These are phyloP conservation scores for Allium fistulosum DNA, from an alignment of 106 monocot genomes.

Conservation along the genomic window DNA sequence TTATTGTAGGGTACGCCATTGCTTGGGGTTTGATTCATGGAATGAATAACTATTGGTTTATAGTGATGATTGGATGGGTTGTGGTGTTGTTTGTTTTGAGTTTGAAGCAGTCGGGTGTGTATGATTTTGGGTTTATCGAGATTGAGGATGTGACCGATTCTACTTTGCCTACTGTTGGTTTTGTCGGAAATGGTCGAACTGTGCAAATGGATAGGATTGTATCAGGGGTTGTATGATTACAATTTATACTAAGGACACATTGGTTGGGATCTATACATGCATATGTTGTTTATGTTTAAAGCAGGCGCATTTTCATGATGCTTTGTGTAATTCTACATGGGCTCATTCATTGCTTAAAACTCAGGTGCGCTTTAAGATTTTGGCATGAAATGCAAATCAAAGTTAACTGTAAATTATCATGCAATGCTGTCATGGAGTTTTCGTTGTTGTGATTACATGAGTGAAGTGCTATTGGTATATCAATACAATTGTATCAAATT, in stretches of 20 bases:
- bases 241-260: not conserved
- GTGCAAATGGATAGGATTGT: conserved; percentile 32
- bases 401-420: too few species aligned
- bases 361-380: too few species aligned
- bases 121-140: conserved; percentile 72
- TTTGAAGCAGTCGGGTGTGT: conserved; percentile 64
- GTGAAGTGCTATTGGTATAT: too few species aligned
- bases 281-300: not conserved
- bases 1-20: conserved; percentile 84
- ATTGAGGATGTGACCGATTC: conserved; percentile 72
- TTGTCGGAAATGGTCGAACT: conserved; percentile 47
- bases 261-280: not conserved
- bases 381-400: too few species aligned
- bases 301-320: not conserved
- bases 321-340: too few species aligned
- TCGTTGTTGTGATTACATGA: too few species aligned
- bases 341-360: too few species aligned
- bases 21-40: conserved; percentile 95
- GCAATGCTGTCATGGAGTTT: too few species aligned
- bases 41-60: conserved; percentile 95
- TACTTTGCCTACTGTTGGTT: conserved; percentile 54
- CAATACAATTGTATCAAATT: too few species aligned
- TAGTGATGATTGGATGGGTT: conserved; percentile 80
- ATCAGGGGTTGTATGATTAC: not conserved
- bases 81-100: conserved; percentile 56